phyloP scores from a whole-genome alignment of 1,284 basidiomycete species.

The Rhodotorula mucilaginosa region DNA sequence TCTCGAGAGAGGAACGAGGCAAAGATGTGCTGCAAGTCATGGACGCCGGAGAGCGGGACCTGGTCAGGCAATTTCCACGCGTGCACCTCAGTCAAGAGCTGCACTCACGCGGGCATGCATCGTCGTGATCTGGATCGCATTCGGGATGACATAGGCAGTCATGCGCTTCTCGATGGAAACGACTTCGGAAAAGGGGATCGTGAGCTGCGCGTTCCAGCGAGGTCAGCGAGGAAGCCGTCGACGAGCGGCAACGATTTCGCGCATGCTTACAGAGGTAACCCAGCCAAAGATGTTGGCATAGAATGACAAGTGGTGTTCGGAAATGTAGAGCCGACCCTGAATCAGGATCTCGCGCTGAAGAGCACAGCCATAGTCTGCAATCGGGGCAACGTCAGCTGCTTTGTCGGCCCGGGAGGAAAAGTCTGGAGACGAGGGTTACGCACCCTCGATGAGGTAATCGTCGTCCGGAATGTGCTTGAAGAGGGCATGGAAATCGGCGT shows the following conservation, averaged over 20 bases:
- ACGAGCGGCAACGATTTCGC: no score
- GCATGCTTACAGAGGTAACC: conserved; percentile 77
- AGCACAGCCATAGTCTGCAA: conserved; percentile 90
- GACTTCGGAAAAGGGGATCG: conserved; percentile 88
- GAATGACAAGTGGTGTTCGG: conserved; percentile 97
- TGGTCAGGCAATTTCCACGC: neutral
- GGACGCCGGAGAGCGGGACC: neutral
- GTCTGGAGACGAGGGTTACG: neutral
- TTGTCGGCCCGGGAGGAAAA: no score
- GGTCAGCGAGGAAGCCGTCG: neutral
- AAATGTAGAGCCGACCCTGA: conserved; percentile 93
- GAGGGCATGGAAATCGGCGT: conserved; percentile 91
- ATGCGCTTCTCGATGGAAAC: conserved; percentile 91
- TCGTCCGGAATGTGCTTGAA: conserved; percentile 84
- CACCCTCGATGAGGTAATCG: conserved; percentile 91
- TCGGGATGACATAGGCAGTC: conserved; percentile 98
- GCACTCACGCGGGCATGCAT: conserved; percentile 57
- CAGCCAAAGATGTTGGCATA: conserved; percentile 99
- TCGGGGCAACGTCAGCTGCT: neutral
- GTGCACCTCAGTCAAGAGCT: no score
- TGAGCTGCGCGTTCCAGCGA: conserved; percentile 60
- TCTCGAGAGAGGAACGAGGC: conserved; percentile 95
- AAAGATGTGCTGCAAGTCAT: conserved; percentile 74
- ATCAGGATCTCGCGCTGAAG: conserved; percentile 93
- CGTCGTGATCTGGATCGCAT: conserved; percentile 89